Evolutionary conservation across 2,329 filamentous ascomycete species (phyloP).

Genomic region (Hymenoscyphus albidus): DNA sequence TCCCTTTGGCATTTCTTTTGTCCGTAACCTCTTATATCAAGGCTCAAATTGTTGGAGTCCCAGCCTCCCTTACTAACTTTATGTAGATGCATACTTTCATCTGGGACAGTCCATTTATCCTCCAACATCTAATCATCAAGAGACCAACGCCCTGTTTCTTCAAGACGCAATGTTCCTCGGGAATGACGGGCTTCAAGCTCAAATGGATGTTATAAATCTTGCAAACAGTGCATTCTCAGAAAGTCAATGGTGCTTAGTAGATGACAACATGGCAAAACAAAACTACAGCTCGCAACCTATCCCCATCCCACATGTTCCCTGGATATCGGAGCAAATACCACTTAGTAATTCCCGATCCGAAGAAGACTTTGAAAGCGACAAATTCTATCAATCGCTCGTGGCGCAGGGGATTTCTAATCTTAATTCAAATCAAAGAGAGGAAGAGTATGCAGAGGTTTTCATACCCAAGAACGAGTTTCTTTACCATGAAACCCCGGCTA

Average conservation of each 20-base stretch:
- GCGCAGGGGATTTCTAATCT: constrained; percentile 38
- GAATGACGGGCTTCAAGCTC: constrained; percentile 12
- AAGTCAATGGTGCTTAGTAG: constrained; percentile 16
- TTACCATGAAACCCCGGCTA: constrained; percentile 30
- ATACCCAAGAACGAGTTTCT: constrained; percentile 10
- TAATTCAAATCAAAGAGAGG: constrained; percentile 59
- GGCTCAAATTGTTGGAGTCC: not conserved
- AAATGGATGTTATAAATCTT: constrained; percentile 8
- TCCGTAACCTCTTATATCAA: not conserved
- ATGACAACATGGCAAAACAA: constrained; percentile 11
- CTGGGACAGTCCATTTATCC: constrained; percentile 14
- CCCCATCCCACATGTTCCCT: constrained; percentile 18
- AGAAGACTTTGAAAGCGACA: constrained; percentile 16
- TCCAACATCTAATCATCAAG: constrained; percentile 10
- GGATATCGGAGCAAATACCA: constrained; percentile 24
- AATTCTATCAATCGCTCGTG: constrained; percentile 52
- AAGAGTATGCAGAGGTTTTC: constrained; percentile 61
- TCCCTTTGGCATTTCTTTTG: not conserved
- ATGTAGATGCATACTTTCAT: constrained; percentile 21
- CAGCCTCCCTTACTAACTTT: constrained; percentile 13
- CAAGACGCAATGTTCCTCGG: constrained; percentile 18
- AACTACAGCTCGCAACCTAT: constrained; percentile 11
- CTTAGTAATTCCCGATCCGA: constrained; percentile 17
- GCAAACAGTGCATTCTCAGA: constrained; percentile 13
- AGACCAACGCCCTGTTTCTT: constrained; percentile 15